A percentile compares a stretch with the other conserved stretches of the same genome.
These are phyloP conservation scores for Hyphodiscus hymeniophilus DNA, from an alignment of 495 filamentous ascomycete genomes.

Conservation along the genomic window DNA sequence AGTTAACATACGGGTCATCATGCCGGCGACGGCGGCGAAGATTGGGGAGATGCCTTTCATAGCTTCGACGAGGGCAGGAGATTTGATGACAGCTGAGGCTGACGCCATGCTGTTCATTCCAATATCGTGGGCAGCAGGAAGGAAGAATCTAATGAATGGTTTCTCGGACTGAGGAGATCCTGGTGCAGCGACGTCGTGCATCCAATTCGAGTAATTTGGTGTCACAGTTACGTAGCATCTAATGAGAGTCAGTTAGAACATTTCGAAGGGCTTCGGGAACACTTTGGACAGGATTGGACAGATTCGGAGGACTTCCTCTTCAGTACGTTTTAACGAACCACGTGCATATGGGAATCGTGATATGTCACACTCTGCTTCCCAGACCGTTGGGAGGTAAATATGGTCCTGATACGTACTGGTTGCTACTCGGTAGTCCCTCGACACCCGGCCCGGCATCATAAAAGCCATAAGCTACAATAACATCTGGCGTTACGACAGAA, in stretches of 20 bases:
- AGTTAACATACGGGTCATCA: too few species aligned
- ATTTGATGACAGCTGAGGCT: conserved; percentile 28
- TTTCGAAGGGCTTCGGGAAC: too few species aligned
- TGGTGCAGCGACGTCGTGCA: conserved; percentile 33
- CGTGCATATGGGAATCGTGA: too few species aligned
- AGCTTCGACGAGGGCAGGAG: conserved; percentile 31
- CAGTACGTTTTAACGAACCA: too few species aligned
- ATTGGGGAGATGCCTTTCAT: conserved; percentile 25
- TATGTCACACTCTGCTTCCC: too few species aligned
- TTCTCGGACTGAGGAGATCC: conserved; percentile 32
- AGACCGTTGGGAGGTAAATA: too few species aligned
- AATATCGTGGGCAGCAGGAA: conserved; percentile 40
- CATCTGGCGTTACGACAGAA: conserved; percentile 30
- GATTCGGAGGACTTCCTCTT: too few species aligned
- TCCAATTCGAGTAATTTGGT: conserved; percentile 37
- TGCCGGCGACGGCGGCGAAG: conserved; percentile 25
- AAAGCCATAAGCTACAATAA: conserved; percentile 41
- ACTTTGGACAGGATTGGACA: too few species aligned
- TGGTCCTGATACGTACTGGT: too few species aligned
- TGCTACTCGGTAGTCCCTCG: conserved; percentile 34
- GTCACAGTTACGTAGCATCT: conserved; percentile 44
- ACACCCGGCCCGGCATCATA: conserved; percentile 41
- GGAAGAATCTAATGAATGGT: conserved; percentile 37
- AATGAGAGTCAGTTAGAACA: too few species aligned
- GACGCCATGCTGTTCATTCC: conserved; percentile 49